Base-by-base conservation (phyloP, 768 basidiomycete species). In the Lactarius tabidus region DNA sequence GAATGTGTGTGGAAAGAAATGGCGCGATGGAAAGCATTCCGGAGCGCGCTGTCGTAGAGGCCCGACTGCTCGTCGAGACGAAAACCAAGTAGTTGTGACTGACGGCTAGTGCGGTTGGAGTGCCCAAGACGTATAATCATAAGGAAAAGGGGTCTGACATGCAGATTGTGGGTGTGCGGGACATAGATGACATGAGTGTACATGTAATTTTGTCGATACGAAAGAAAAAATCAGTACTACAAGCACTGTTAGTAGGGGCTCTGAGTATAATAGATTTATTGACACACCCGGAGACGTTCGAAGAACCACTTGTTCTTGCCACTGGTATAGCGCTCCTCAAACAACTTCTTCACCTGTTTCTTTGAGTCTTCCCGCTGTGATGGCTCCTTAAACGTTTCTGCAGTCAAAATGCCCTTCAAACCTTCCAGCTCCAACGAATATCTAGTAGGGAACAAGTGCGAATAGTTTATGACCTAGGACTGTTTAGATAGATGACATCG, bases 231-330 rank as follows among this genome's bases (percentile, higher is more conserved):
- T 78, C 72, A 80, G 74, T 80, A 79, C 78, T 79, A 54, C 6
- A 41, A 38, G 54, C 15, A 6, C 33, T 7, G 43, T 57, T 6
- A 6, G 33, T 1, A 1, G 36, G 38, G 23, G 26, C 7, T 28
- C 20, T 31, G 9, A 33, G 5, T 28, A 18, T 28, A 26, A 18
- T 28, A 26, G 23, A 5, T 2, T 38, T 12, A 26, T 39, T 15
- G 38, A 76, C 81, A 76, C 70, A 93, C 92, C 75, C 87, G 86
- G 70, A 94, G 86, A 62, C 89, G 76, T 68, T 86, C 84, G 88
- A 95, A 95, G 85, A 95, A 98, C 95, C 95, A 98, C 78, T 88
- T 88, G 87, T 97, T 98, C 87, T 96, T 95, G 66, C 97, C 97
- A 59, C 81, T 79, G 57, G 83, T 82, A 86, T 98, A 97, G 65